Conservation (phyloP, 2,329 filamentous ascomycete species). For the Hymenoscyphus albidus region DNA sequence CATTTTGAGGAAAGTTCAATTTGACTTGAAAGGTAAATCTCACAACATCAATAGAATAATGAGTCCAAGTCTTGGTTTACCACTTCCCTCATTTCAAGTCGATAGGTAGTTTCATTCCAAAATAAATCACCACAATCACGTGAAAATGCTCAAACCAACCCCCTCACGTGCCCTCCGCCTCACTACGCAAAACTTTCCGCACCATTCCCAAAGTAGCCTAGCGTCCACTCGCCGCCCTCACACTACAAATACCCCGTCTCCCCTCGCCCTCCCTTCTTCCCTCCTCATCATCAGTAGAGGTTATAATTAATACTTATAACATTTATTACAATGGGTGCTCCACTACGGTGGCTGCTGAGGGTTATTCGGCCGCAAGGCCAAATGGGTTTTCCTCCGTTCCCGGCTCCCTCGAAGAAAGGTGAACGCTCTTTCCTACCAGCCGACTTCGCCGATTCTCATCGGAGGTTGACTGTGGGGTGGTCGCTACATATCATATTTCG, state of each 20-base stretch:
- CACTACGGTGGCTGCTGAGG: conserved; percentile 41
- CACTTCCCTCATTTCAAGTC: no score
- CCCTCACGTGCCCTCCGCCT: no score
- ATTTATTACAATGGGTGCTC: conserved; percentile 35
- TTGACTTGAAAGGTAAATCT: no score
- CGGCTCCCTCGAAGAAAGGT: conserved; percentile 39
- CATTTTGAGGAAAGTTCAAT: no score
- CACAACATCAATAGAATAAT: no score
- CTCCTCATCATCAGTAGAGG: conserved; percentile 37
- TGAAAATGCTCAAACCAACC: no score
- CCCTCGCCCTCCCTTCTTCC: conserved; percentile 17
- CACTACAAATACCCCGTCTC: conserved; percentile 17
- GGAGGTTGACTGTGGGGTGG: conserved; percentile 43
- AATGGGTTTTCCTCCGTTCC: conserved; percentile 42
- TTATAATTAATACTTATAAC: conserved; percentile 39
- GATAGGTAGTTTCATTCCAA: no score
- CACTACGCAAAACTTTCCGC: neutral
- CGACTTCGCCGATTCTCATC: conserved; percentile 34
- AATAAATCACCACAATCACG: neutral
- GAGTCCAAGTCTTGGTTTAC: no score
- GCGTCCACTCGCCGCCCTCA: neutral
- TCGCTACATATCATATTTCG: conserved; percentile 35
- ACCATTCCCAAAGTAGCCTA: neutral
- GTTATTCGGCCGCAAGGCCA: conserved; percentile 32
- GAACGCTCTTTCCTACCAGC: conserved; percentile 43